Percentiles rank a stretch among this genome's conserved stretches.
These are phyloP conservation scores for Komagataella ulmi DNA, from an alignment of 805 yeast genomes.

Conservation along the genomic window DNA sequence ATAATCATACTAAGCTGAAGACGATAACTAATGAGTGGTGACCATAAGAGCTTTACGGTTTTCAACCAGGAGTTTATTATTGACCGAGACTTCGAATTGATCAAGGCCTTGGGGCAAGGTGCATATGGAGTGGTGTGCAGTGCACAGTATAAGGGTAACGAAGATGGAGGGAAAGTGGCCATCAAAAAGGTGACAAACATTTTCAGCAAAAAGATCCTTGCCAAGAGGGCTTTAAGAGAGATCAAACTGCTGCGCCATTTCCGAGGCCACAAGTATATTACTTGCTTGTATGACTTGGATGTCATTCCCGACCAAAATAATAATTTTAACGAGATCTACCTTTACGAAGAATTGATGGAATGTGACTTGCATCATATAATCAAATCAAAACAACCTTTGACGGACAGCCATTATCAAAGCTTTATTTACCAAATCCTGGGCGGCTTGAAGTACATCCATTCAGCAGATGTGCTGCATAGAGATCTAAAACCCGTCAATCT, in stretches of 20 bases:
- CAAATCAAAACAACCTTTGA: slow-evolving; percentile 54
- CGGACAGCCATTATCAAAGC: slow-evolving; percentile 90
- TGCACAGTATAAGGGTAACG: slow-evolving; percentile 76
- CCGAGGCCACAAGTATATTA: slow-evolving; percentile 85
- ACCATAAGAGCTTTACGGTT: slow-evolving; percentile 25
- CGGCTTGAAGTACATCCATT: slow-evolving; percentile 82
- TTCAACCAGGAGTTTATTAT: slow-evolving; percentile 88
- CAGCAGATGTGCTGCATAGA: slow-evolving; percentile 85
- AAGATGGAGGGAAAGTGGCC: slow-evolving; percentile 63
- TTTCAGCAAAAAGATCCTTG: slow-evolving; percentile 78
- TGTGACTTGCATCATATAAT: slow-evolving; percentile 78
- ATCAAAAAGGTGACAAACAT: slow-evolving; percentile 82
- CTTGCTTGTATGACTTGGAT: slow-evolving; percentile 71
- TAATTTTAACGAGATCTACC: slow-evolving; percentile 72
- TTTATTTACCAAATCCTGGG: slow-evolving; percentile 84
- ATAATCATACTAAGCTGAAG: background rate
- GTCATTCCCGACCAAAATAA: slow-evolving; percentile 59
- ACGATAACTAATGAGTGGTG: background rate
- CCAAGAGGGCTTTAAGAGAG: slow-evolving; percentile 81
- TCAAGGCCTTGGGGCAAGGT: slow-evolving; percentile 86
- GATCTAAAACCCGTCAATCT: slow-evolving; percentile 87
- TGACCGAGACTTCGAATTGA: slow-evolving; percentile 77
- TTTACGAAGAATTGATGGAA: slow-evolving; percentile 81
- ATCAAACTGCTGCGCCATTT: slow-evolving; percentile 80
- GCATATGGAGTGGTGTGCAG: slow-evolving; percentile 93